Evolutionary conservation across 108 stramenopile genomes (phyloP).

Genomic region (Mediolabrus comicus): DNA sequence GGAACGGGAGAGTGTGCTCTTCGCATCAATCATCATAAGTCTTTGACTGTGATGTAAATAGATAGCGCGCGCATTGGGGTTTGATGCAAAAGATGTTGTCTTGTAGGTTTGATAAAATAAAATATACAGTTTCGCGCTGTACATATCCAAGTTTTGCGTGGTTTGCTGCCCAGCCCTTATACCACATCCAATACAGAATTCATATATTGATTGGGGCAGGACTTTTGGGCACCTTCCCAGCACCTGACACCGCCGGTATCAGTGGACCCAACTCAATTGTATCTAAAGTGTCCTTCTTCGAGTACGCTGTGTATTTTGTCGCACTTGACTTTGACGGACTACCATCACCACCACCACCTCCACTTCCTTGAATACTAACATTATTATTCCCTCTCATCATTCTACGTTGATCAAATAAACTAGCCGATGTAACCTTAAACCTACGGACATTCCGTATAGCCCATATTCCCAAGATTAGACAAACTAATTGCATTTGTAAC

Average conservation of each 20-base stretch:
- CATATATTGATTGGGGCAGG: slow-evolving; percentile 18
- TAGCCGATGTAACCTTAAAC: slow-evolving; percentile 30
- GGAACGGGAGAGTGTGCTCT: neutral
- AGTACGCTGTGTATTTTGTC: slow-evolving; percentile 10
- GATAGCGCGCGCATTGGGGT: neutral
- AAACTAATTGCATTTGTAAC: slow-evolving; percentile 38
- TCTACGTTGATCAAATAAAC: slow-evolving; percentile 42
- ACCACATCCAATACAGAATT: slow-evolving; percentile 13
- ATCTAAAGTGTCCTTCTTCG: slow-evolving; percentile 24
- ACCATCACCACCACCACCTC: neutral
- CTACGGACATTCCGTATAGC: slow-evolving; percentile 29
- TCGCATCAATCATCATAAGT: neutral
- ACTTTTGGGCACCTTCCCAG: slow-evolving; percentile 37
- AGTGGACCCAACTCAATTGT: slow-evolving; percentile 14
- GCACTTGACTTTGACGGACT: slow-evolving; percentile 8
- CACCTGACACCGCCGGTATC: neutral
- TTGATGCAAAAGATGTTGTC: neutral
- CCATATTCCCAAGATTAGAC: slow-evolving; percentile 31
- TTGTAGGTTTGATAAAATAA: neutral
- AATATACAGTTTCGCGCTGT: neutral
- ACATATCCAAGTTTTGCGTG: too few relatives aligned
- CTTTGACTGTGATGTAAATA: neutral
- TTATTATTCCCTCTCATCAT: neutral
- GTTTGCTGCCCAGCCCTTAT: neutral
- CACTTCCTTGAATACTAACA: slow-evolving; percentile 18